These are phyloP conservation scores for Colletotrichum truncatum DNA, from an alignment of 2,329 filamentous ascomycete species.

Conservation along the genomic window DNA sequence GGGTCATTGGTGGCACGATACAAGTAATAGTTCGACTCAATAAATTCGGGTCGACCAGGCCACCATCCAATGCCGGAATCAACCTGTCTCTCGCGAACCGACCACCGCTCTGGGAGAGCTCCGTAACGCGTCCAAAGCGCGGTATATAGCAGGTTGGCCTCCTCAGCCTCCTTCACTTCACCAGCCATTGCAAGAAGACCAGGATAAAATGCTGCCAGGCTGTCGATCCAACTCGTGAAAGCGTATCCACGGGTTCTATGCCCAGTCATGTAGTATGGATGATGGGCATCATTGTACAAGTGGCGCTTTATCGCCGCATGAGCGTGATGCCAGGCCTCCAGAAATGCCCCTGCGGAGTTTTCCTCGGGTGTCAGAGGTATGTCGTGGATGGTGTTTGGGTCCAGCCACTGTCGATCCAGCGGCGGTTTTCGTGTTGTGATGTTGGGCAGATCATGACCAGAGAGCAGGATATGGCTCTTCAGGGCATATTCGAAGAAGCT, in stretches of 20 bases:
- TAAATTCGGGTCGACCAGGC: slow-evolving; percentile 94
- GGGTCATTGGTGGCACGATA: slow-evolving; percentile 93
- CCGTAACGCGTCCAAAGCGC: slow-evolving; percentile 95
- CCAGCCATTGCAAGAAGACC: slow-evolving; percentile 87
- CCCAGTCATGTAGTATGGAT: slow-evolving; percentile 92
- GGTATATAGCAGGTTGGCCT: slow-evolving; percentile 89
- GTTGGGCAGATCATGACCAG: slow-evolving; percentile 73
- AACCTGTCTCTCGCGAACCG: slow-evolving; percentile 81
- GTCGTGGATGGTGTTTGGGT: slow-evolving; percentile 70
- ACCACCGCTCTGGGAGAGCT: slow-evolving; percentile 95
- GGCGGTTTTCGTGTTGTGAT: slow-evolving; percentile 49
- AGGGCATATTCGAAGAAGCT: slow-evolving; percentile 99
- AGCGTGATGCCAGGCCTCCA: slow-evolving; percentile 84
- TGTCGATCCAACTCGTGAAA: slow-evolving; percentile 94
- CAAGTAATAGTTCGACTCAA: slow-evolving; percentile 96
- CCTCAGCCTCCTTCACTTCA: slow-evolving; percentile 88
- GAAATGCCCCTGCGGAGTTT: slow-evolving; percentile 80
- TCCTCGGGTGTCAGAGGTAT: slow-evolving; percentile 68
- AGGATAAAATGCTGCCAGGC: slow-evolving; percentile 93
- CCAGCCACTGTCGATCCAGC: slow-evolving; percentile 56
- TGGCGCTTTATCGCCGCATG: slow-evolving; percentile 90
- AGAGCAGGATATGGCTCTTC: slow-evolving; percentile 91
- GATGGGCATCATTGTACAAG: slow-evolving; percentile 85
- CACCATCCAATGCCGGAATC: slow-evolving; percentile 93
- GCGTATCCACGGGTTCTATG: slow-evolving; percentile 89